phyloP scores from a whole-genome alignment of 805 yeast species.

The Schwanniomyces pseudopolymorphus region DNA sequence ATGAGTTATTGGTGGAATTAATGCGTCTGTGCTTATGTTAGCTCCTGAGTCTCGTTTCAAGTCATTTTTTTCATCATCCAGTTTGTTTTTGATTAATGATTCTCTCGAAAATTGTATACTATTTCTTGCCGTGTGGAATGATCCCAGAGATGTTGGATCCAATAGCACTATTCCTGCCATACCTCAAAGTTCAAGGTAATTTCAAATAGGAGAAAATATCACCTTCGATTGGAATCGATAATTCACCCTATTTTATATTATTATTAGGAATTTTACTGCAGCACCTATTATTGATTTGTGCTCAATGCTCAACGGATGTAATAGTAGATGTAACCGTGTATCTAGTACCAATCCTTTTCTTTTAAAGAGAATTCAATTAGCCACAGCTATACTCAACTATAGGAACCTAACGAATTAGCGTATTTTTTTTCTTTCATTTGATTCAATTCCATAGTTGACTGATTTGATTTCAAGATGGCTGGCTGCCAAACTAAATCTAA shows the following conservation, averaged over 20 bases:
- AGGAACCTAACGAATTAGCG: no score
- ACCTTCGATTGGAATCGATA: no score
- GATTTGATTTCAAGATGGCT: constrained; percentile 7
- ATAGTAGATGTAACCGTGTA: no score
- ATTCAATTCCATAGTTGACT: background rate
- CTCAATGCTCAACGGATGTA: no score
- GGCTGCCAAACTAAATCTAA: constrained; percentile 5
- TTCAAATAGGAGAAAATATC: no score
- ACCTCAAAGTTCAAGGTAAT: background rate
- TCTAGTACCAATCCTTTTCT: no score
- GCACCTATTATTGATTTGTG: no score
- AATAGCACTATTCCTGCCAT: background rate
- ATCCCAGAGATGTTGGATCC: constrained; percentile 10
- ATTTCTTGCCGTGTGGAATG: constrained; percentile 8
- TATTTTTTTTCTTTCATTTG: background rate
- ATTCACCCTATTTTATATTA: no score
- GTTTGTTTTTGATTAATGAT: background rate
- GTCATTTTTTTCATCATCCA: background rate
- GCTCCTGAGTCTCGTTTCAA: background rate
- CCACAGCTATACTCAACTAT: no score
- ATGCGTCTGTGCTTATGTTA: background rate
- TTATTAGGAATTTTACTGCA: no score
- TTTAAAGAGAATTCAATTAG: no score
- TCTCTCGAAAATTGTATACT: background rate
- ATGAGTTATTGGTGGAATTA: background rate